A percentile compares a stretch with the other conserved stretches of the same genome.
These are phyloP conservation scores for Ceratobasidium sp. DNA, from an alignment of 1,284 basidiomycete genomes.

Conservation along the genomic window DNA sequence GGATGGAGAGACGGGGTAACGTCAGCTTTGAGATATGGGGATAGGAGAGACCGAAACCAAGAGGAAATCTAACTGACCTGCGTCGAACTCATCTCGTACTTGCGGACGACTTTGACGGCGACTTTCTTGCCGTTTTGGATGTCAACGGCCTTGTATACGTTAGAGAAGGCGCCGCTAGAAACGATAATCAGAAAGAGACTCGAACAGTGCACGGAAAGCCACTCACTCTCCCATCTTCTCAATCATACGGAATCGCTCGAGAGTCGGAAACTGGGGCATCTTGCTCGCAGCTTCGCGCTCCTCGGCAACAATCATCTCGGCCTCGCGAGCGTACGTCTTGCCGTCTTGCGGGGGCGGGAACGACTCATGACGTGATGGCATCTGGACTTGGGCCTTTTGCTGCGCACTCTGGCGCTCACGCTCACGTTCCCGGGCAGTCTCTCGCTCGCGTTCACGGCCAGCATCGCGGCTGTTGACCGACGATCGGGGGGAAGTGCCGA, in stretches of 20 bases:
- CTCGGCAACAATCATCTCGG: conserved; percentile 80
- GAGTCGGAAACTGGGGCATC: conserved; percentile 85
- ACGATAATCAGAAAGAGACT: conserved; percentile 37
- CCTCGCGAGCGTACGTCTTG: conserved; percentile 55
- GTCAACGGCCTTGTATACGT: conserved; percentile 95
- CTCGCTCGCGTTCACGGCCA: conserved; percentile 20
- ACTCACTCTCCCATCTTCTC: conserved; percentile 97
- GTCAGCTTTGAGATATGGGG: conserved; percentile 43
- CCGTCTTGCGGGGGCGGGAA: conserved; percentile 11
- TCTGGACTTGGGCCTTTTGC: conserved; percentile 34
- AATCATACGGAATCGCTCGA: conserved; percentile 83
- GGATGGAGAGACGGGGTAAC: conserved; percentile 40
- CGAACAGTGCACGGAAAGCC: conserved; percentile 48
- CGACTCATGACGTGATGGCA: conserved; percentile 18
- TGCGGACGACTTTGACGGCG: conserved; percentile 97
- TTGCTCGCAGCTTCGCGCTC: conserved; percentile 77
- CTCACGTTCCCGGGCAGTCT: conserved; percentile 8
- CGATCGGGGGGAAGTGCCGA: not conserved
- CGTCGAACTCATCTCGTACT: conserved; percentile 92
- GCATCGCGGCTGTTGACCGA: not conserved
- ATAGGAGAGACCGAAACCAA: conserved; percentile 46
- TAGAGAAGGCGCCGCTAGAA: conserved; percentile 92
- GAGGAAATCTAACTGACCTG: conserved; percentile 77
- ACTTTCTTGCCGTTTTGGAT: conserved; percentile 81
- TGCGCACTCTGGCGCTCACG: conserved; percentile 41